Evolutionary conservation across 306 rosid genomes (phyloP).

Genomic region (Argentina anserina): DNA sequence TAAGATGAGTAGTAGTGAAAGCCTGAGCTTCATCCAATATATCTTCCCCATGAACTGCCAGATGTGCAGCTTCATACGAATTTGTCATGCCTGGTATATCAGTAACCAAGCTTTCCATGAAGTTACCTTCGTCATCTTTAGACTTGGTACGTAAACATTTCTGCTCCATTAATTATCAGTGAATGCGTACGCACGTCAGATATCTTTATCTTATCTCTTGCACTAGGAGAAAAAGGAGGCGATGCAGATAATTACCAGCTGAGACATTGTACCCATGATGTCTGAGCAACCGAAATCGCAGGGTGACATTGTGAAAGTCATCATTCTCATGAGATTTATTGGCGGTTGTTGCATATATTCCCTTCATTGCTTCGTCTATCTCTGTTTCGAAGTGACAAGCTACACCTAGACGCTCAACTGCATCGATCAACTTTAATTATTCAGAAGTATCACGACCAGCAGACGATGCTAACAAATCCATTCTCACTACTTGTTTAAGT

Average conservation of each 20-base stretch:
- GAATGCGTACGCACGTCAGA: no score
- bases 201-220: conserved; percentile 1
- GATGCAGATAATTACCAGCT: neutral
- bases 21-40: no score
- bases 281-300: neutral
- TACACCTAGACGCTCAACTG: neutral
- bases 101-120: no score
- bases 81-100: no score
- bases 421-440: neutral
- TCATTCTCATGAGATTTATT: neutral
- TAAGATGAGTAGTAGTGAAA: no score
- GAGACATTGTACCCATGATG: neutral
- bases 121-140: no score
- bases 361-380: neutral
- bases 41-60: no score
- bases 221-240: no score
- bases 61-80: no score
- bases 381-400: no score
- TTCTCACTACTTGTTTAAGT: neutral
- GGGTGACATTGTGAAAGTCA: neutral
- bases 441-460: neutral
- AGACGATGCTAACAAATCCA: neutral
- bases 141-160: no score
- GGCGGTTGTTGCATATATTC: neutral
- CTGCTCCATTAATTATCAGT: no score